Evolutionary conservation across 108 stramenopile genomes (phyloP).

Genomic region (Parmales sp.): DNA sequence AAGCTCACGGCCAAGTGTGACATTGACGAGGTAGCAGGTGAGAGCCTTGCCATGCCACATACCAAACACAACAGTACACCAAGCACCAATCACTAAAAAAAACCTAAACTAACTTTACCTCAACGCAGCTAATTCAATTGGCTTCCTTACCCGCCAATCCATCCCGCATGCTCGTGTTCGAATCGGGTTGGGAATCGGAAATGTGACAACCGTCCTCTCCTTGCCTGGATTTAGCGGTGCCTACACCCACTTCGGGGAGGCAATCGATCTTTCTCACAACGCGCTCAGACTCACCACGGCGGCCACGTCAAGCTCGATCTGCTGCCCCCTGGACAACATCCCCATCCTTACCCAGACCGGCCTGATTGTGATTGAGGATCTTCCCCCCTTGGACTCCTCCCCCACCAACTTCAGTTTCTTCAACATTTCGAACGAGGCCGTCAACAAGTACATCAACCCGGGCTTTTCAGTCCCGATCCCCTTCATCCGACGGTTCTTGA

Average conservation of each 20-base stretch:
- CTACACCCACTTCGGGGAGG: slow-evolving; percentile 1
- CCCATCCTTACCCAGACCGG: not conserved
- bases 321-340: not conserved
- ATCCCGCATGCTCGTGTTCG: too few relatives aligned
- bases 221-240: not conserved
- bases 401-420: not conserved
- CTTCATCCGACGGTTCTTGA: not conserved
- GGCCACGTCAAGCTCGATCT: not conserved
- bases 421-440: not conserved
- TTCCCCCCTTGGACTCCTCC: too few relatives aligned
- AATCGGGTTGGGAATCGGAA: slow-evolving; percentile 4
- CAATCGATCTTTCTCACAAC: not conserved
- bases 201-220: not conserved
- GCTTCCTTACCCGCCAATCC: too few relatives aligned
- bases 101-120: too few relatives aligned
- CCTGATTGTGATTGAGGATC: not conserved
- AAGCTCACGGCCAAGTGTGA: too few relatives aligned
- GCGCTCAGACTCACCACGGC: not conserved
- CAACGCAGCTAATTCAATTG: too few relatives aligned
- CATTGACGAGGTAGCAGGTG: too few relatives aligned
- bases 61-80: too few relatives aligned
- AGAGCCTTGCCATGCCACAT: too few relatives aligned
- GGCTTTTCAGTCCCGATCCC: not conserved
- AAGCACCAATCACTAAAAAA: too few relatives aligned
- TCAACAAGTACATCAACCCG: slow-evolving; percentile 1